These are phyloP conservation scores for Sporothrix dimorphospora DNA, from an alignment of 2,329 filamentous ascomycete species.

Conservation along the genomic window DNA sequence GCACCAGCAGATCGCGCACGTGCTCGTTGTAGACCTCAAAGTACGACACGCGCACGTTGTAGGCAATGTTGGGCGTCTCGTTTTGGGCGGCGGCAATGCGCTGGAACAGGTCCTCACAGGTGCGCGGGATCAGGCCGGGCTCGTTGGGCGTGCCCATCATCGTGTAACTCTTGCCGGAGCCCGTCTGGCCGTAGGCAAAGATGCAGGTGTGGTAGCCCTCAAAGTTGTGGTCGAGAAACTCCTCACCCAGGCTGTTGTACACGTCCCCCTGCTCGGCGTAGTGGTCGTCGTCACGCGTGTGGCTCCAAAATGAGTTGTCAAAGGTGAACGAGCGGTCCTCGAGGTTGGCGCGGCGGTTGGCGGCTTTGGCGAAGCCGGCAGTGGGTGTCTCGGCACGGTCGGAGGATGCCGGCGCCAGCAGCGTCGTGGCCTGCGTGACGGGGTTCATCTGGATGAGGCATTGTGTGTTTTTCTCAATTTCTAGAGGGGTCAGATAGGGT, in stretches of 20 bases:
- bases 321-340: constrained; percentile 72
- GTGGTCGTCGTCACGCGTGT: constrained; percentile 76
- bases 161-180: constrained; percentile 88
- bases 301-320: constrained; percentile 98
- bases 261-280: constrained; percentile 91
- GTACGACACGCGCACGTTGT: constrained; percentile 97
- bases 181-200: constrained; percentile 97
- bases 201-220: constrained; percentile 99
- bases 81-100: constrained; percentile 74
- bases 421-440: constrained; percentile 78
- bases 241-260: constrained; percentile 84
- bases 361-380: constrained; percentile 38
- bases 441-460: constrained; percentile 95
- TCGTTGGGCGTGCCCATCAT: constrained; percentile 99
- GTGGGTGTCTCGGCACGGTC: constrained; percentile 22
- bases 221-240: constrained; percentile 96
- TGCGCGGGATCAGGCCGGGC: constrained; percentile 91
- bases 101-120: constrained; percentile 97
- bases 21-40: constrained; percentile 99
- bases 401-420: constrained; percentile 64
- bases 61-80: constrained; percentile 67
- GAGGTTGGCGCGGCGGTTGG: constrained; percentile 31
- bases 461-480: constrained; percentile 76
- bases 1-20: constrained; percentile 79
- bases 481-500: constrained; percentile 50